These are phyloP conservation scores for Fragaria nilgerrensis DNA, from an alignment of 306 rosid genomes.

Conservation along the genomic window DNA sequence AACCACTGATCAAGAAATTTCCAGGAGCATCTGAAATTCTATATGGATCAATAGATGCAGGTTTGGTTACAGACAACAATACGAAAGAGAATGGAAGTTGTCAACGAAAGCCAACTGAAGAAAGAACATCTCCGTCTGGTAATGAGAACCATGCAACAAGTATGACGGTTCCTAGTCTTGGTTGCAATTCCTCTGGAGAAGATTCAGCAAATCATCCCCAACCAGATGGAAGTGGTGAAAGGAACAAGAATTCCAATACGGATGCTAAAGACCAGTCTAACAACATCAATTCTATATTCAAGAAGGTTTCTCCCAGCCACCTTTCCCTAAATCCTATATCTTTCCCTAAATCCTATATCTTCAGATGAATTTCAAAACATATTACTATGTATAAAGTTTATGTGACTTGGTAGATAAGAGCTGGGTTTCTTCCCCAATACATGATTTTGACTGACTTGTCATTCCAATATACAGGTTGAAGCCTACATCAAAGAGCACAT, in stretches of 20 bases:
- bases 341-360: not conserved
- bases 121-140: conserved; percentile 30
- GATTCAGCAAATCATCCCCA: conserved; percentile 33
- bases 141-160: conserved; percentile 33
- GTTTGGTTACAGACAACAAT: conserved; percentile 25
- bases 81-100: conserved; percentile 25
- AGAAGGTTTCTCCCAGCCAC: conserved; percentile 50
- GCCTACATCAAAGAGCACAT: conserved; percentile 91
- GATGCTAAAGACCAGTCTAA: conserved; percentile 43
- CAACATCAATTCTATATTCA: conserved; percentile 44
- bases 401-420: not conserved
- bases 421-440: not conserved
- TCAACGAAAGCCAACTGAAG: conserved; percentile 35
- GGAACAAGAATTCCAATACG: conserved; percentile 39
- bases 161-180: conserved; percentile 22
- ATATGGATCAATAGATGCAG: conserved; percentile 30
- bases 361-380: not conserved
- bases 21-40: conserved; percentile 38
- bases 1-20: conserved; percentile 40
- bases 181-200: conserved; percentile 29
- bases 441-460: conserved; percentile 1
- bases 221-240: conserved; percentile 28
- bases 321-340: conserved; percentile 10
- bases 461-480: conserved; percentile 63
- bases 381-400: not conserved